These are phyloP conservation scores for Penicillium verrucosum DNA, from an alignment of 2,329 filamentous ascomycete genomes.

Conservation along the genomic window DNA sequence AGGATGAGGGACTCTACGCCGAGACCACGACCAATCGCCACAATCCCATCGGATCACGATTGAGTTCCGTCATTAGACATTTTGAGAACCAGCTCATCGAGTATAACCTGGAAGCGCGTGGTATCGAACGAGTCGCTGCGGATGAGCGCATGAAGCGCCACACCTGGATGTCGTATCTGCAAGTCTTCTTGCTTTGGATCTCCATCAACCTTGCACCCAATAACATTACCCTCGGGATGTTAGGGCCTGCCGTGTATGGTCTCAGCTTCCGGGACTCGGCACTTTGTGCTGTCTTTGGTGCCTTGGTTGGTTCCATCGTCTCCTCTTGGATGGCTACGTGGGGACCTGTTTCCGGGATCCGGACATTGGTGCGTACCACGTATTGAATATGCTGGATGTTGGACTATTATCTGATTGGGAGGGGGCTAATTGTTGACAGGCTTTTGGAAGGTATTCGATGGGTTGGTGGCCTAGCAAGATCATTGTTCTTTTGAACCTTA, in stretches of 20 bases:
- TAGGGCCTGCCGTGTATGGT: slow-evolving; percentile 57
- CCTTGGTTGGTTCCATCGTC: slow-evolving; percentile 53
- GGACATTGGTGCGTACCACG: slow-evolving; percentile 52
- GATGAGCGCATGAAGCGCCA: slow-evolving; percentile 54
- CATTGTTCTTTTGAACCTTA: slow-evolving; percentile 60
- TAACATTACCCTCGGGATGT: slow-evolving; percentile 63
- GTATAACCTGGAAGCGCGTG: slow-evolving; percentile 55
- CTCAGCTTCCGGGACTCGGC: slow-evolving; percentile 58
- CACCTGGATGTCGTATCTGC: slow-evolving; percentile 52
- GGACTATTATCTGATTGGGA: background rate
- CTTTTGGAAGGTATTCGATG: slow-evolving; percentile 60
- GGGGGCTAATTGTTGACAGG: slow-evolving; percentile 30
- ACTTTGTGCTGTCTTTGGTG: slow-evolving; percentile 57
- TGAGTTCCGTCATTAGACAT: slow-evolving; percentile 31
- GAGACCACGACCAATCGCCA: slow-evolving; percentile 11
- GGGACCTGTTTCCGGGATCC: slow-evolving; percentile 59
- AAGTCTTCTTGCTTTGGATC: slow-evolving; percentile 59
- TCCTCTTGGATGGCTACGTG: slow-evolving; percentile 62
- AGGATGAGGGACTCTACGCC: slow-evolving; percentile 16
- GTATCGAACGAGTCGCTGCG: slow-evolving; percentile 57
- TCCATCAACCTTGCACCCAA: slow-evolving; percentile 62
- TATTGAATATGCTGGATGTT: background rate
- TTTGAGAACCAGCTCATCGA: slow-evolving; percentile 43
- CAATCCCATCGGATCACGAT: slow-evolving; percentile 23
- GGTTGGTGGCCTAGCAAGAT: slow-evolving; percentile 65